A percentile compares a stretch with the other conserved stretches of the same genome.
These are phyloP conservation scores for Macaranga tanarius DNA, from an alignment of 441 rosid species.

Conservation along the genomic window DNA sequence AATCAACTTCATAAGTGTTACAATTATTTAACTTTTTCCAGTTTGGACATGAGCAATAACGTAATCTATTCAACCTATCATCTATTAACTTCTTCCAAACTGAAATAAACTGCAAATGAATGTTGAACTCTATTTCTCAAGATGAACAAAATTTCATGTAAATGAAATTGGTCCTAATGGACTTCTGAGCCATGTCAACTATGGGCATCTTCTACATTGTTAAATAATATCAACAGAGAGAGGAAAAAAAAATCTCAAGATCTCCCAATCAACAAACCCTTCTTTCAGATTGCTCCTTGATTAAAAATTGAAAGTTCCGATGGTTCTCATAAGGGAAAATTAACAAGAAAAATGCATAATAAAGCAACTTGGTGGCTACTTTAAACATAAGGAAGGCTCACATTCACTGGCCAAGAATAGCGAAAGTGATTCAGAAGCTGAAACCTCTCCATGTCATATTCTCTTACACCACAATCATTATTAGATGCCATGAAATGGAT, in stretches of 20 bases:
- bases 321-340: not conserved
- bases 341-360: not conserved
- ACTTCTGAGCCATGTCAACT: not conserved
- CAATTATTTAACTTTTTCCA: no score
- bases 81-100: not conserved
- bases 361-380: not conserved
- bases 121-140: not conserved
- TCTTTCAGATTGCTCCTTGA: not conserved
- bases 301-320: not conserved
- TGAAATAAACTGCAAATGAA: not conserved
- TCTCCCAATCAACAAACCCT: not conserved
- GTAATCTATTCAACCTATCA: not conserved
- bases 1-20: not conserved
- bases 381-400: slow-evolving; percentile 31
- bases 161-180: not conserved
- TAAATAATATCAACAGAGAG: not conserved
- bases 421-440: slow-evolving; percentile 62
- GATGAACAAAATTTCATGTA: not conserved
- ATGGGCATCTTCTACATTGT: not conserved
- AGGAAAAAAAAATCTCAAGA: not conserved
- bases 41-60: no score
- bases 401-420: slow-evolving; percentile 93
- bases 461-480: slow-evolving; percentile 83
- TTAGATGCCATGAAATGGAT: slow-evolving; percentile 81
- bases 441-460: slow-evolving; percentile 86